Conservation (phyloP, 2,329 filamentous ascomycete genomes). For the Ophiocordyceps camponoti-saundersi region DNA sequence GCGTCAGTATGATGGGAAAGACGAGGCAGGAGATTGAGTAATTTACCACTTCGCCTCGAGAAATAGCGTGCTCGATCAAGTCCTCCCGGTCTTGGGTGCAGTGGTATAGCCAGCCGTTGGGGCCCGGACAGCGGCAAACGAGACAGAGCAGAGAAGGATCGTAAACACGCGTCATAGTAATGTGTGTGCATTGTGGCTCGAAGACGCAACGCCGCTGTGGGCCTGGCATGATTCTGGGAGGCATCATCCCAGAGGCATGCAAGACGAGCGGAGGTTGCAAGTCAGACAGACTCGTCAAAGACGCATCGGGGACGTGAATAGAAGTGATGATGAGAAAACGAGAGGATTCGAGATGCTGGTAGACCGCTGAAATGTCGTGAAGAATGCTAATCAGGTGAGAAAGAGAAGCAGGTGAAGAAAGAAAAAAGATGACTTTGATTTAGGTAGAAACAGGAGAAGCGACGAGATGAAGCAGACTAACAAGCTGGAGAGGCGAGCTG, state of each 20-base stretch:
- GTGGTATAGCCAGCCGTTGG: slow-evolving; percentile 55
- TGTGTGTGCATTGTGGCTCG: slow-evolving; percentile 41
- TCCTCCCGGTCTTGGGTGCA: slow-evolving; percentile 49
- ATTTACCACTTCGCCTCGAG: slow-evolving; percentile 7
- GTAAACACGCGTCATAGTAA: slow-evolving; percentile 50
- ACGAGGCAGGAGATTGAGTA: not conserved
- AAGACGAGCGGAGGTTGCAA: not conserved
- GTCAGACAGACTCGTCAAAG: not conserved
- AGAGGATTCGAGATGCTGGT: not conserved
- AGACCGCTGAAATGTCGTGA: not conserved
- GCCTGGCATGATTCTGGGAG: slow-evolving; percentile 1
- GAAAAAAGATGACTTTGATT: not conserved
- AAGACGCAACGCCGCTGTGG: slow-evolving; percentile 7
- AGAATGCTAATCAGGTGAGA: not conserved
- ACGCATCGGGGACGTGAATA: not conserved
- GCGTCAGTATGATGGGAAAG: not conserved
- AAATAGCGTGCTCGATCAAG: slow-evolving; percentile 14
- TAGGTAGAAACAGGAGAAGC: not conserved
- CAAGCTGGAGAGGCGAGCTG: not conserved
- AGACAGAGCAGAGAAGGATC: slow-evolving; percentile 34
- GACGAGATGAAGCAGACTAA: not conserved
- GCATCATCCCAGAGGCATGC: slow-evolving; percentile 1
- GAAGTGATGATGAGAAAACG: slow-evolving; percentile 1
- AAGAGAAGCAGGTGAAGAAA: not conserved
- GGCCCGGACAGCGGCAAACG: slow-evolving; percentile 35